Conservation (phyloP, 495 filamentous ascomycete species). For the Penicillium arizonense region DNA sequence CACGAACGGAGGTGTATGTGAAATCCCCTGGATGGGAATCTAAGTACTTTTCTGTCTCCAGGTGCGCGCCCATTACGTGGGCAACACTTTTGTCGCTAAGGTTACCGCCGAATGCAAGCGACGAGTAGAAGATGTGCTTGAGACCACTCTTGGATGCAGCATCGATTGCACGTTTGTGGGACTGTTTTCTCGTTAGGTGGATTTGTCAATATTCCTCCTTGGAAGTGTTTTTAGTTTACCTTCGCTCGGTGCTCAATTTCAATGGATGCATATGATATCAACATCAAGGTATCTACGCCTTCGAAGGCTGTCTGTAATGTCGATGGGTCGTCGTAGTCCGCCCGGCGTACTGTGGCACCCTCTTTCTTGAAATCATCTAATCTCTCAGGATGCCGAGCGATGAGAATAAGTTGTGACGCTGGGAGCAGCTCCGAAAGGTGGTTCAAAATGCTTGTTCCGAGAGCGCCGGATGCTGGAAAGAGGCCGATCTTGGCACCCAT, state of each 20-base stretch:
- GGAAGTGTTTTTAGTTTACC: constrained; percentile 9
- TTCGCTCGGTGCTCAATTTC: constrained; percentile 35
- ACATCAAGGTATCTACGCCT: constrained; percentile 32
- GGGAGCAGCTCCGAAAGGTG: constrained; percentile 42
- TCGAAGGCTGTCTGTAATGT: constrained; percentile 36
- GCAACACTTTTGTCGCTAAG: constrained; percentile 43
- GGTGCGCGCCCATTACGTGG: constrained; percentile 68
- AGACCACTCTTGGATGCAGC: constrained; percentile 57
- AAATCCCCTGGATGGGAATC: constrained; percentile 27
- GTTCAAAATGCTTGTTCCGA: constrained; percentile 45
- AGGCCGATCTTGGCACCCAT: constrained; percentile 40
- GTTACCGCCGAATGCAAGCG: constrained; percentile 56
- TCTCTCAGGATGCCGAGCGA: constrained; percentile 45
- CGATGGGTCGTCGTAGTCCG: constrained; percentile 35
- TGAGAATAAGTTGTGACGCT: constrained; percentile 38
- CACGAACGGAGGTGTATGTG: constrained; percentile 53
- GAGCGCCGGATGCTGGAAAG: constrained; percentile 51
- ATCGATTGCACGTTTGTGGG: constrained; percentile 54
- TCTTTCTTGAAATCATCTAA: constrained; percentile 18
- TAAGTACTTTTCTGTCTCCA: constrained; percentile 60
- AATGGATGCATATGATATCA: constrained; percentile 44
- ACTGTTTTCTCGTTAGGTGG: constrained; percentile 18
- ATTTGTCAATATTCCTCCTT: background rate
- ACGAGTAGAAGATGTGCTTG: constrained; percentile 65
- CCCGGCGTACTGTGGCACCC: constrained; percentile 33